phyloP scores from a whole-genome alignment of 306 rosid species.

The Sophora flavescens region DNA sequence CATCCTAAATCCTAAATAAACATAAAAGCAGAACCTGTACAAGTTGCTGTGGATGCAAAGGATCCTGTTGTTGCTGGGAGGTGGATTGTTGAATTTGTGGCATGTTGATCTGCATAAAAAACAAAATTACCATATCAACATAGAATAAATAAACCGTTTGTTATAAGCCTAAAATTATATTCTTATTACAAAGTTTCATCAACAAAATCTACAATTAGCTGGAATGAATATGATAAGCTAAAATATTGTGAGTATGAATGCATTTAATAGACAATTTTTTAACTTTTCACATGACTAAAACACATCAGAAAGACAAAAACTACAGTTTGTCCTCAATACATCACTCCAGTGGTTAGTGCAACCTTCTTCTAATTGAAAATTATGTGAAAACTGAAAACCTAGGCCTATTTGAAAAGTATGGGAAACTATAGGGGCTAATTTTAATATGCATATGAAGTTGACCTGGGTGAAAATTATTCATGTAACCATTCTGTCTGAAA shows the following conservation, averaged over 20 bases:
- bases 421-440: not conserved
- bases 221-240: not conserved
- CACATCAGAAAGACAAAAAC: slow-evolving; percentile 1
- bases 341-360: not conserved
- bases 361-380: not conserved
- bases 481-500: not conserved
- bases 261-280: not conserved
- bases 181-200: slow-evolving; percentile 18
- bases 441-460: not conserved
- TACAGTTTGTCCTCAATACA: not conserved
- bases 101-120: slow-evolving; percentile 71
- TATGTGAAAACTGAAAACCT: not conserved
- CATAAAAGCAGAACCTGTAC: slow-evolving; percentile 68
- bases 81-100: slow-evolving; percentile 83
- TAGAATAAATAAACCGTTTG: slow-evolving; percentile 4
- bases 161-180: slow-evolving; percentile 2
- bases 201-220: not conserved
- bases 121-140: slow-evolving; percentile 39
- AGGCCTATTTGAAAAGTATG: not conserved
- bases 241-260: not conserved
- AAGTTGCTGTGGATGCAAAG: slow-evolving; percentile 83
- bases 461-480: not conserved
- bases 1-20: not conserved
- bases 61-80: slow-evolving; percentile 89
- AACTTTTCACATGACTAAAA: not conserved